Evolutionary conservation across 768 basidiomycete species (phyloP).

Genomic region (Pulveroboletus sp.): DNA sequence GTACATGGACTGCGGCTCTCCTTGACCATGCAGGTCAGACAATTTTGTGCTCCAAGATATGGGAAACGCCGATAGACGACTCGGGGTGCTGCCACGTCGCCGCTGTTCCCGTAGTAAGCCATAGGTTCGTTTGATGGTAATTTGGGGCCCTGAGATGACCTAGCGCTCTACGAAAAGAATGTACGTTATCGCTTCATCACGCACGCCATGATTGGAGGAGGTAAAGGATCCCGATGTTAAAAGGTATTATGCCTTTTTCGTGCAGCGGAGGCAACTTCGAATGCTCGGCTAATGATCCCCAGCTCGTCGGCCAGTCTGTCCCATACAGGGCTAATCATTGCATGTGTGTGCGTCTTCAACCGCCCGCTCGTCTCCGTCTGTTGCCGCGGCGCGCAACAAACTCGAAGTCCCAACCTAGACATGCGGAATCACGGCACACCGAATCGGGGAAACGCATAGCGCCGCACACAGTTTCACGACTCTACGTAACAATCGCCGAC

Average conservation of each 20-base stretch:
- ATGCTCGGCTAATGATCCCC: background rate
- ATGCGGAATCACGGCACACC: conserved; percentile 1
- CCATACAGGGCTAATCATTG: background rate
- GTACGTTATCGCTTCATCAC: background rate
- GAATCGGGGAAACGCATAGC: conserved; percentile 9
- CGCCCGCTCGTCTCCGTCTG: conserved; percentile 15
- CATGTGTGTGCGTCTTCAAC: conserved; percentile 2
- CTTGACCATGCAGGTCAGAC: background rate
- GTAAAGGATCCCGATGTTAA: background rate
- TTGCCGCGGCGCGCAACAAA: conserved; percentile 16
- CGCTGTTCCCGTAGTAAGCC: too few relatives aligned
- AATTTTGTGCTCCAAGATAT: background rate
- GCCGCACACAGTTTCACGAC: conserved; percentile 6
- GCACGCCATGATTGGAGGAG: background rate
- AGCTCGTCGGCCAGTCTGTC: background rate
- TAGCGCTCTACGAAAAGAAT: background rate
- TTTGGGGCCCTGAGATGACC: background rate
- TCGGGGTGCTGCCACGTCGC: background rate
- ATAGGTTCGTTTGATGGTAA: too few relatives aligned
- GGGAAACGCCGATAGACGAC: background rate
- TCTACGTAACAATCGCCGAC: conserved; percentile 24
- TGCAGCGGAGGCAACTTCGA: background rate
- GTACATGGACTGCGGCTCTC: background rate
- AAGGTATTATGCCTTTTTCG: background rate
- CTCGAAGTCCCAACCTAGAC: background rate